These are phyloP conservation scores for Novymonas esmeraldas DNA, from an alignment of 208 protist species.

Conservation along the genomic window DNA sequence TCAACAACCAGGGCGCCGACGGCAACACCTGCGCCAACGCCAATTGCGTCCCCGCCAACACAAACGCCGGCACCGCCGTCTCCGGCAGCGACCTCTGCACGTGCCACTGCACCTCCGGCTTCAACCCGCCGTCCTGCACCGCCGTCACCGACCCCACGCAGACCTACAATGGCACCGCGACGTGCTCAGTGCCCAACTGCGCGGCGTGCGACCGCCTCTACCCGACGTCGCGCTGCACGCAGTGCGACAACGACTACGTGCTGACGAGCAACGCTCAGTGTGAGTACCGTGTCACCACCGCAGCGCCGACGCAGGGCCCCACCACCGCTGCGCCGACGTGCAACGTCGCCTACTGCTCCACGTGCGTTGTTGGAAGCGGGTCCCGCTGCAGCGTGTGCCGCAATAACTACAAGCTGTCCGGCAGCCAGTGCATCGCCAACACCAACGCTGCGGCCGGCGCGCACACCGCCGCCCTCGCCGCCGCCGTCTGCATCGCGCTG, in stretches of 20 bases:
- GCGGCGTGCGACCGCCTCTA: conserved; percentile 2
- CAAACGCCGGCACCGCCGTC: neutral
- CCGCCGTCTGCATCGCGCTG: conserved; percentile 2
- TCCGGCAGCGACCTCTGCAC: conserved; percentile 1
- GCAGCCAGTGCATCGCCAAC: neutral
- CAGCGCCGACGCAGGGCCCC: too few species aligned
- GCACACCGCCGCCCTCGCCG: conserved; percentile 6
- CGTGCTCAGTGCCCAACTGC: neutral
- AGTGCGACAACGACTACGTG: neutral
- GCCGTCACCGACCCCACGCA: conserved; percentile 8
- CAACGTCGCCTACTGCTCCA: neutral
- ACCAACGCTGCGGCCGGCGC: neutral
- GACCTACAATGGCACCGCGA: neutral
- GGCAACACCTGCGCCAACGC: conserved; percentile 10
- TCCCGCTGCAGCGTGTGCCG: neutral
- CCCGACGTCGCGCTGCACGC: conserved; percentile 2
- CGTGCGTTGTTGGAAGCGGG: neutral
- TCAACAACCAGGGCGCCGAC: conserved; percentile 3
- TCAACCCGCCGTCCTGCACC: conserved; percentile 8
- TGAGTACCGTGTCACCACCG: too few species aligned
- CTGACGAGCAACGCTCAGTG: neutral
- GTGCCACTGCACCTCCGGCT: conserved; percentile 14
- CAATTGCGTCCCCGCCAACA: conserved; percentile 18
- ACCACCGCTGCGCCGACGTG: neutral
- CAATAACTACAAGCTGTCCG: neutral